These are phyloP conservation scores for Boletus fagicola DNA, from an alignment of 768 basidiomycete species.

Conservation along the genomic window DNA sequence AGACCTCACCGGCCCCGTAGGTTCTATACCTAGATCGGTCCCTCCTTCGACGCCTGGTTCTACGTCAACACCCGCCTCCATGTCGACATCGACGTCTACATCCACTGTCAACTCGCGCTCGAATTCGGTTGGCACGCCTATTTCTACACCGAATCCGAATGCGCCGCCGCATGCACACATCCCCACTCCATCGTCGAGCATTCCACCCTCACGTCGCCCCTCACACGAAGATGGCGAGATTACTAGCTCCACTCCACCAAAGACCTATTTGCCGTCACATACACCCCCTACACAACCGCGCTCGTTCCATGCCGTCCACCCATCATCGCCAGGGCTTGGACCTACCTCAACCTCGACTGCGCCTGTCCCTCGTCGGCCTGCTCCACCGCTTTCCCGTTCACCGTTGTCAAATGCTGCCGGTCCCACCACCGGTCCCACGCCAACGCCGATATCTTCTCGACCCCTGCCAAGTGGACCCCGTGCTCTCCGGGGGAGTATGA, in stretches of 20 bases:
- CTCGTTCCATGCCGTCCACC: slow-evolving; percentile 36
- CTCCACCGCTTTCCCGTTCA: slow-evolving; percentile 33
- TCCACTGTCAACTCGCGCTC: slow-evolving; percentile 25
- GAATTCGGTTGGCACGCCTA: slow-evolving; percentile 22
- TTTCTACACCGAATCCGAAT: slow-evolving; percentile 6
- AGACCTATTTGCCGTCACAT: slow-evolving; percentile 38
- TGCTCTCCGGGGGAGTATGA: slow-evolving; percentile 34
- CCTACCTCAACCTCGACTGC: slow-evolving; percentile 24
- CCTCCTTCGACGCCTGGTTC: slow-evolving; percentile 8
- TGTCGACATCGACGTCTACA: slow-evolving; percentile 27
- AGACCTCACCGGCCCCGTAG: neutral
- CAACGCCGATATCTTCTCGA: slow-evolving; percentile 29
- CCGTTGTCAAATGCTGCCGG: slow-evolving; percentile 23
- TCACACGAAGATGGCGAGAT: slow-evolving; percentile 59
- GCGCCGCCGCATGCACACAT: neutral
- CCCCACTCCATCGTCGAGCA: slow-evolving; percentile 6
- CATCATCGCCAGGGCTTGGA: slow-evolving; percentile 24
- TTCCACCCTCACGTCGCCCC: slow-evolving; percentile 25
- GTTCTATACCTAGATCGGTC: neutral
- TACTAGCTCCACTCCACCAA: slow-evolving; percentile 35
- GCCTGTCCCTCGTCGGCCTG: slow-evolving; percentile 30
- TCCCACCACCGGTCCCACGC: slow-evolving; percentile 11
- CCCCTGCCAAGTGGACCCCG: slow-evolving; percentile 41
- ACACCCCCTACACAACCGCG: slow-evolving; percentile 50
- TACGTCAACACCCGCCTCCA: slow-evolving; percentile 12